Conservation (phyloP, 2,329 filamentous ascomycete genomes). For the Calonectria naviculata region DNA sequence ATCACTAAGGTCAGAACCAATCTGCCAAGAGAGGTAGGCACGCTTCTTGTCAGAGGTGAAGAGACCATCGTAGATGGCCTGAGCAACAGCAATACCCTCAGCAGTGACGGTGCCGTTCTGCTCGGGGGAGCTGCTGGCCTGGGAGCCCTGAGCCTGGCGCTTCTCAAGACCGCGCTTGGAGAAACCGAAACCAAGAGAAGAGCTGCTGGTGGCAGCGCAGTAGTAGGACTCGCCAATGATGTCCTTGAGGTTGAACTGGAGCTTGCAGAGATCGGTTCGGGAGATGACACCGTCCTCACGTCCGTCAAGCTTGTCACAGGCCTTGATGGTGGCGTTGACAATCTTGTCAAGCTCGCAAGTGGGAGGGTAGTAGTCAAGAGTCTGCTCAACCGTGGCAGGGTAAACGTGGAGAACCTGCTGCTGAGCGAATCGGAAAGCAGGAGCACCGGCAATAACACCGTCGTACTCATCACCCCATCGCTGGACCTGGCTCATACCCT, state of each 20-base stretch:
- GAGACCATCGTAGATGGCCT: slow-evolving; percentile 48
- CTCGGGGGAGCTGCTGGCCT: slow-evolving; percentile 40
- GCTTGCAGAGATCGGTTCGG: slow-evolving; percentile 44
- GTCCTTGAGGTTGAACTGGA: slow-evolving; percentile 44
- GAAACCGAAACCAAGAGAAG: slow-evolving; percentile 23
- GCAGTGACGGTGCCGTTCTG: slow-evolving; percentile 49
- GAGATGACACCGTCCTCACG: slow-evolving; percentile 63
- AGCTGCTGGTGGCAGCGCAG: slow-evolving; percentile 41
- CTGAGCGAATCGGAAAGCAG: slow-evolving; percentile 47
- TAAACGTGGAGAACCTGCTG: slow-evolving; percentile 55
- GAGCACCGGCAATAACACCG: slow-evolving; percentile 28
- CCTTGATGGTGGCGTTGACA: slow-evolving; percentile 63
- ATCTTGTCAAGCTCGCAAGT: slow-evolving; percentile 61
- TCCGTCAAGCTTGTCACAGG: slow-evolving; percentile 67
- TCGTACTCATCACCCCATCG: slow-evolving; percentile 32
- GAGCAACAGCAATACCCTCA: slow-evolving; percentile 46
- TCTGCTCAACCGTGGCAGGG: slow-evolving; percentile 50
- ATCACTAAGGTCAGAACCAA: slow-evolving; percentile 46
- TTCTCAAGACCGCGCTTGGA: slow-evolving; percentile 10
- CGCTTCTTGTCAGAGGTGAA: slow-evolving; percentile 46
- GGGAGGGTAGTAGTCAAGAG: slow-evolving; percentile 46
- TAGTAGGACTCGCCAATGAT: slow-evolving; percentile 47
- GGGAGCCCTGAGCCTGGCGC: slow-evolving; percentile 29
- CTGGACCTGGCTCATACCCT: slow-evolving; percentile 48
- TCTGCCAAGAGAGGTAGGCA: slow-evolving; percentile 50